These are phyloP conservation scores for Fennellomyces sp. DNA, from an alignment of 371 early-diverging fungal genomes.

Conservation along the genomic window DNA sequence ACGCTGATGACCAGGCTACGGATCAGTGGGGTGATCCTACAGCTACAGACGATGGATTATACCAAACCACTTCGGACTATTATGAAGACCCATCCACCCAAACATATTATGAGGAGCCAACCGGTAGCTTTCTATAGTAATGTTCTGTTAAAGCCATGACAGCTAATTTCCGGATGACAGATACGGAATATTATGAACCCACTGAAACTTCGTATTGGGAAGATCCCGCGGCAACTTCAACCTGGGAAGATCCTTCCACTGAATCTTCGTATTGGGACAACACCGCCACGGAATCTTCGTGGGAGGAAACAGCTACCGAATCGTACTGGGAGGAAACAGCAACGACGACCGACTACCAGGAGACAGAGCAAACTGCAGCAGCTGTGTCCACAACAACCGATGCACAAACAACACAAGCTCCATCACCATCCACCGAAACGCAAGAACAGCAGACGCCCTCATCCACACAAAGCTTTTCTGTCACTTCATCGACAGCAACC, in stretches of 20 bases:
- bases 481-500: slow-evolving; percentile 25
- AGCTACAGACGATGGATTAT: not conserved
- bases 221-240: not conserved
- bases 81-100: no score
- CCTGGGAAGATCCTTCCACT: not conserved
- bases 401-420: not conserved
- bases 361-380: not conserved
- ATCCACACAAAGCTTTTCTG: slow-evolving; percentile 6
- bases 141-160: no score
- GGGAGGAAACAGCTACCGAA: not conserved
- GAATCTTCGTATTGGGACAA: not conserved
- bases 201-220: not conserved
- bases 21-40: not conserved
- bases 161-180: not conserved
- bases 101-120: no score
- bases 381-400: not conserved
- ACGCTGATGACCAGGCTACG: not conserved
- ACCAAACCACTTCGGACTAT: not conserved
- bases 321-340: not conserved
- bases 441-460: not conserved
- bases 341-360: not conserved
- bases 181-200: not conserved
- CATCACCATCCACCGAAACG: not conserved
- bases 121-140: no score
- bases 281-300: not conserved